Conservation (phyloP, 2,329 filamentous ascomycete genomes). For the Colletotrichum sp. region DNA sequence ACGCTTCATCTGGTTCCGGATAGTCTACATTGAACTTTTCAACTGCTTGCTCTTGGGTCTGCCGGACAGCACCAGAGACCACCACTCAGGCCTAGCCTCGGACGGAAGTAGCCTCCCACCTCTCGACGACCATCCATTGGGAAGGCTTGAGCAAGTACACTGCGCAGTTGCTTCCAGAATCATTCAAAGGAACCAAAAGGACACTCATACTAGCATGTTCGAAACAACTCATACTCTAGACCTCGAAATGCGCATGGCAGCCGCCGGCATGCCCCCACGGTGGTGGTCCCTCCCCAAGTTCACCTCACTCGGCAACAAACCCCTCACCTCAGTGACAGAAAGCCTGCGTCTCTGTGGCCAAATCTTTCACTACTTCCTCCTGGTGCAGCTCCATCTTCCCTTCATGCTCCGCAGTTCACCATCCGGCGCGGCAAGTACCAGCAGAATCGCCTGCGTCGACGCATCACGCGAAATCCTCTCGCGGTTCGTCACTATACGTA, state of each 20-base stretch:
- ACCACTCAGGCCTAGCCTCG: neutral
- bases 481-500: constrained; percentile 37
- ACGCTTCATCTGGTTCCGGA: constrained; percentile 38
- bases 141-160: constrained; percentile 34
- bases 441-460: constrained; percentile 38
- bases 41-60: constrained; percentile 43
- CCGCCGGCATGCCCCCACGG: constrained; percentile 30
- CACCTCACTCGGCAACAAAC: constrained; percentile 14
- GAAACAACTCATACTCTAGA: constrained; percentile 35
- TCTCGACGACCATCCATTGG: constrained; percentile 26
- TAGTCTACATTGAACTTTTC: constrained; percentile 39
- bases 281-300: constrained; percentile 39
- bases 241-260: constrained; percentile 32
- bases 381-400: constrained; percentile 43
- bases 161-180: constrained; percentile 37
- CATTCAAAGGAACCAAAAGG: constrained; percentile 38
- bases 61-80: constrained; percentile 30
- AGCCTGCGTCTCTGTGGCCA: constrained; percentile 34
- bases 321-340: constrained; percentile 25
- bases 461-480: constrained; percentile 40
- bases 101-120: neutral
- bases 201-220: constrained; percentile 22
- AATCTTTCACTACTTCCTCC: constrained; percentile 38
- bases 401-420: constrained; percentile 34
- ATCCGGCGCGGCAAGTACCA: constrained; percentile 30